Evolutionary conservation across 352 stramenopile genomes (phyloP).

Genomic region (Globisporangium lucens): DNA sequence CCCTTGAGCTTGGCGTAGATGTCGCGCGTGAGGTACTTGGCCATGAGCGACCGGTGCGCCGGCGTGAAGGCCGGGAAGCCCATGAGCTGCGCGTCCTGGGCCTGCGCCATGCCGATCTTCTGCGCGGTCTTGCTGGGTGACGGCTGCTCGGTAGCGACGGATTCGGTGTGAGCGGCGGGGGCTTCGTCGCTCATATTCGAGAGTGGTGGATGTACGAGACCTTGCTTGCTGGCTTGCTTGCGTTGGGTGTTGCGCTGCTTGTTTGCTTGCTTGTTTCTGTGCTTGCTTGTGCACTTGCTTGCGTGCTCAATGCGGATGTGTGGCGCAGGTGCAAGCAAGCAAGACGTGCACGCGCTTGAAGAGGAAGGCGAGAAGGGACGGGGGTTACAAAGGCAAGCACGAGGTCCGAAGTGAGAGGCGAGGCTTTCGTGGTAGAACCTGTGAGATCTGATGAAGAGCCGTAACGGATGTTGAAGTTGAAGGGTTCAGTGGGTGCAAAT

Average conservation of each 20-base stretch:
- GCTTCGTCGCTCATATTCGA: conserved; percentile 29
- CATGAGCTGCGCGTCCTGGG: conserved; percentile 55
- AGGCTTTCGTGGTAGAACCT: background rate
- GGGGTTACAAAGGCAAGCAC: background rate
- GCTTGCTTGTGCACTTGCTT: background rate
- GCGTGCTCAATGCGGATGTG: conserved; percentile 10
- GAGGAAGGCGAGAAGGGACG: background rate
- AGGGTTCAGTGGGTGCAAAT: background rate
- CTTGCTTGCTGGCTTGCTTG: background rate
- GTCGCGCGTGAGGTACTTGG: conserved; percentile 63
- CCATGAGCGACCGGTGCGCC: conserved; percentile 72
- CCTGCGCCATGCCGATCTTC: conserved; percentile 79
- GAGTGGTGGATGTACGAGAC: background rate
- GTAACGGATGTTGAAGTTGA: conserved; percentile 19
- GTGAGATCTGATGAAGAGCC: background rate
- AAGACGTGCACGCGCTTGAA: background rate
- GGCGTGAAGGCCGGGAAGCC: conserved; percentile 74
- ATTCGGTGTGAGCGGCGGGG: conserved; percentile 1
- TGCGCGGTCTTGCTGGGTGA: conserved; percentile 79
- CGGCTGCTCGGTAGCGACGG: conserved; percentile 29
- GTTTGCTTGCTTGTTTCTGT: background rate
- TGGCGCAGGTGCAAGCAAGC: conserved; percentile 2
- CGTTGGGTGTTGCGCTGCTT: background rate
- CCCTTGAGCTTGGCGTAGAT: conserved; percentile 72
- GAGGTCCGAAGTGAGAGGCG: background rate